Evolutionary conservation across 805 yeast species (phyloP).

Genomic region (Vanderwaltozyma yarrowii): DNA sequence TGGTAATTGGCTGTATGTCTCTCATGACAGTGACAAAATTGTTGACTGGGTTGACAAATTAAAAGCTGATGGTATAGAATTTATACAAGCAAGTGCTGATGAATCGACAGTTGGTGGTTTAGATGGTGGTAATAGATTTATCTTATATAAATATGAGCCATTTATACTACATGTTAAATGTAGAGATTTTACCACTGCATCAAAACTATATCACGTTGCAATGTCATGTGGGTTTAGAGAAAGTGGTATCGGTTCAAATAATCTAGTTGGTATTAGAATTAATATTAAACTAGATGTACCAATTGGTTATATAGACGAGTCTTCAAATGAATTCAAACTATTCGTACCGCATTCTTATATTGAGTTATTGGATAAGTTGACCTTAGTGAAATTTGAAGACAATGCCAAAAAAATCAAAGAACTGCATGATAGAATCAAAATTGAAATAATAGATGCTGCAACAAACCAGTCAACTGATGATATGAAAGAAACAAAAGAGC

Average conservation of each 20-base stretch:
- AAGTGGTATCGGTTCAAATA: constrained; percentile 73
- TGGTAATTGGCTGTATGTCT: constrained; percentile 75
- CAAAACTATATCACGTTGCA: constrained; percentile 54
- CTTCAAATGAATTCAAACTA: constrained; percentile 23
- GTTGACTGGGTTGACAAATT: constrained; percentile 37
- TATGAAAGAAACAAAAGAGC: constrained; percentile 42
- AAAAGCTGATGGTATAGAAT: constrained; percentile 14
- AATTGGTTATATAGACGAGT: constrained; percentile 43
- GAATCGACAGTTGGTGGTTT: constrained; percentile 1
- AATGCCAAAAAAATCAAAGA: constrained; percentile 47
- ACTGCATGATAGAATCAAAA: constrained; percentile 35
- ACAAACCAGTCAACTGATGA: not conserved
- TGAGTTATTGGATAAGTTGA: constrained; percentile 39
- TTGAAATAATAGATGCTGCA: constrained; percentile 17
- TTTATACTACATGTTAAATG: constrained; percentile 78
- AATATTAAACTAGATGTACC: constrained; percentile 64
- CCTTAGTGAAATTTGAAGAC: constrained; percentile 56
- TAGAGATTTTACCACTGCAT: constrained; percentile 48
- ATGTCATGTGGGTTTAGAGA: constrained; percentile 84
- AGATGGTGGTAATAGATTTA: constrained; percentile 35
- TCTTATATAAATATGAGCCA: constrained; percentile 76
- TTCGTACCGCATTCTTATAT: constrained; percentile 48
- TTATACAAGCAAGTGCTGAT: constrained; percentile 1
- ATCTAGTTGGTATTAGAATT: constrained; percentile 67
- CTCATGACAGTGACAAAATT: constrained; percentile 49